Conservation (phyloP, 202 grass and related monocot species). For the Hordeum pubiflorum region DNA sequence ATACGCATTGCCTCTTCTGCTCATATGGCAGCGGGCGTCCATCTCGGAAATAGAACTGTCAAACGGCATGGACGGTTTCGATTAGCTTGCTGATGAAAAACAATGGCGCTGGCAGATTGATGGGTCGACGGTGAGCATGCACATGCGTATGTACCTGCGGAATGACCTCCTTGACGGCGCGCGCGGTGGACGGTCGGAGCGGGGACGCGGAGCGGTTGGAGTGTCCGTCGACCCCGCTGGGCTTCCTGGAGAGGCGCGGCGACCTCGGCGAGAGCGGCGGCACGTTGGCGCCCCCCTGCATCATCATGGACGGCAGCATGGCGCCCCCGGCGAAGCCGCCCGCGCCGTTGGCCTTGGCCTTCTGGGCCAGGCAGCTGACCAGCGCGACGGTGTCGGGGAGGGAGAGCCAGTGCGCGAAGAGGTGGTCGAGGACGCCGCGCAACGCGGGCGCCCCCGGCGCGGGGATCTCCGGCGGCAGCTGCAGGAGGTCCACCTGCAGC, state of each 20-base stretch:
- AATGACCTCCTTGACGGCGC: constrained; percentile 60
- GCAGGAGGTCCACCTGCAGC: constrained; percentile 61
- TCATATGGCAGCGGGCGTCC: constrained; percentile 60
- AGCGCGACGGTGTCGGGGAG: constrained; percentile 57
- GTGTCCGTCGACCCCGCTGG: constrained; percentile 34
- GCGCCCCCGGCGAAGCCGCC: constrained; percentile 14
- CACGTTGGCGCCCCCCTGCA: constrained; percentile 59
- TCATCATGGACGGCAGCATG: constrained; percentile 62
- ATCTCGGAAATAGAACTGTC: constrained; percentile 88
- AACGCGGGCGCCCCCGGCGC: constrained; percentile 52
- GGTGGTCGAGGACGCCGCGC: constrained; percentile 52
- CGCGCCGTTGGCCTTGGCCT: constrained; percentile 42
- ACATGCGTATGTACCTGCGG: constrained; percentile 52
- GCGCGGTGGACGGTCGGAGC: constrained; percentile 44
- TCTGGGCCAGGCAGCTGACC: constrained; percentile 59
- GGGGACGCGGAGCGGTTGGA: constrained; percentile 52
- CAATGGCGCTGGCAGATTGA: neutral
- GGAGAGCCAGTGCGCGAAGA: constrained; percentile 87
- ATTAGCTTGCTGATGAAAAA: neutral
- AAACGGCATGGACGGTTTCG: neutral
- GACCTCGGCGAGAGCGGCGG: constrained; percentile 93
- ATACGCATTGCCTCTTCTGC: constrained; percentile 66
- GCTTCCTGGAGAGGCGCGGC: constrained; percentile 52
- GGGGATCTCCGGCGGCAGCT: constrained; percentile 79
- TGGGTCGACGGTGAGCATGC: neutral